Base-by-base conservation (phyloP, 2,329 filamentous ascomycete species). In the Colletotrichum tofieldiae region DNA sequence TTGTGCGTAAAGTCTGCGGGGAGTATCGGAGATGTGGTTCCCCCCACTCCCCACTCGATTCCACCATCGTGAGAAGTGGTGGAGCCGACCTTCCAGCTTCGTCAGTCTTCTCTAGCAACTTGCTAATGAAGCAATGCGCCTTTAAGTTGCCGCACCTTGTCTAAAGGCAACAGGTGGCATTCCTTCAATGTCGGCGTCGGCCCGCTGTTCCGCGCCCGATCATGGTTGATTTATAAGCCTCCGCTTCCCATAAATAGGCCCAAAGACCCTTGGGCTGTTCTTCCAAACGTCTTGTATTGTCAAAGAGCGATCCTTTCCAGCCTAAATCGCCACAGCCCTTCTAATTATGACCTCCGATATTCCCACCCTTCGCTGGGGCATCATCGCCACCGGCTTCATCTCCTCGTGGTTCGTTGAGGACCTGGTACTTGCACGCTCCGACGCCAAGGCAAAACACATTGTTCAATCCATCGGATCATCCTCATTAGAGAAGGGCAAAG, bases 391-490 rank as follows among this genome's bases (percentile, higher is more conserved):
- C 9, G 71, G 71, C n/a, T 62, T 65, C 39, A 73, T 73, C 26
- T 71, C 67, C 37, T 71, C 71, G 5, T 71, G 67, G 83, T 86
- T 86, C 71, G 82, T 85, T 0, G 75, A 76, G 8, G 84, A 86
- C 67, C 76, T 87, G 5, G 74, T 82, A 3, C 75, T 83, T 14
- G 70, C 79, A 12, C 79, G 84, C 7, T 58, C 77, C 3, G 76
- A 82, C 43, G 79, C 81, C 2, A 78, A 79, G 67, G 82, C 82
- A 26, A 81, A 77, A 9, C 84, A 86, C 68, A 76, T 82, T 7
- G 82, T 86, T 52, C 81, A 83, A 74, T 81, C 83, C 14, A 80
- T 86, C 61, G 84, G 84, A 18, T 81, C 83, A 0, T 86, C 84
- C 0, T 82, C 80, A 0, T 58, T 79, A 8, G 70, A 81, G 16